These are phyloP conservation scores for Pythium scleroteichum DNA, from an alignment of 352 stramenopile genomes.

Conservation along the genomic window DNA sequence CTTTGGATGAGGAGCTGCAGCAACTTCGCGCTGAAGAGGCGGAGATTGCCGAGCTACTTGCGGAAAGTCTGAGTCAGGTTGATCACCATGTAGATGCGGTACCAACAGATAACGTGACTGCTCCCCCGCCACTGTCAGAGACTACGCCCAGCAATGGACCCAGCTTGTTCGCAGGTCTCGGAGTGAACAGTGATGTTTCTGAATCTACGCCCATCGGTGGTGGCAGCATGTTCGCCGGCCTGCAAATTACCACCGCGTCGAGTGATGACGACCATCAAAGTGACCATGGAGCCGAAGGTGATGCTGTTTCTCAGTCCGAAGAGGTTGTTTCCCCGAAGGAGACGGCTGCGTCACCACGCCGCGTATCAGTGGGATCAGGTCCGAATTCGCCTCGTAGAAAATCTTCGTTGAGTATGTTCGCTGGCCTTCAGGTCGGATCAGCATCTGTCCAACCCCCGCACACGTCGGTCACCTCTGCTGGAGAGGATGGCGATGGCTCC, in stretches of 20 bases:
- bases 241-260: slow-evolving; percentile 12
- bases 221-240: slow-evolving; percentile 22
- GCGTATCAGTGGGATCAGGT: slow-evolving; percentile 15
- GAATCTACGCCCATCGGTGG: no score
- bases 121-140: neutral
- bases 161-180: slow-evolving; percentile 21
- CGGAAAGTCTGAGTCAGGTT: slow-evolving; percentile 24
- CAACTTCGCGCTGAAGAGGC: slow-evolving; percentile 54
- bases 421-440: slow-evolving; percentile 16
- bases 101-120: neutral
- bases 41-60: slow-evolving; percentile 39
- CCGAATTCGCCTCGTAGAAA: slow-evolving; percentile 25
- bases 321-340: slow-evolving; percentile 9
- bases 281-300: neutral
- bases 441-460: slow-evolving; percentile 1
- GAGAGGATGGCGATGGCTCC: neutral
- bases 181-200: neutral
- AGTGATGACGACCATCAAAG: neutral
- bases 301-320: neutral
- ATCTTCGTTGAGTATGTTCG: slow-evolving; percentile 20
- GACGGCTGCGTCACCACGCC: slow-evolving; percentile 15
- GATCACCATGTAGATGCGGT: neutral
- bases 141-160: neutral
- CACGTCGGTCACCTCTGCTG: slow-evolving; percentile 2
- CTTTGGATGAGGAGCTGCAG: slow-evolving; percentile 65